Percentiles rank a stretch among this genome's conserved stretches.
Conservation (phyloP, 2,329 filamentous ascomycete genomes). For the Cladosporium sp. region DNA sequence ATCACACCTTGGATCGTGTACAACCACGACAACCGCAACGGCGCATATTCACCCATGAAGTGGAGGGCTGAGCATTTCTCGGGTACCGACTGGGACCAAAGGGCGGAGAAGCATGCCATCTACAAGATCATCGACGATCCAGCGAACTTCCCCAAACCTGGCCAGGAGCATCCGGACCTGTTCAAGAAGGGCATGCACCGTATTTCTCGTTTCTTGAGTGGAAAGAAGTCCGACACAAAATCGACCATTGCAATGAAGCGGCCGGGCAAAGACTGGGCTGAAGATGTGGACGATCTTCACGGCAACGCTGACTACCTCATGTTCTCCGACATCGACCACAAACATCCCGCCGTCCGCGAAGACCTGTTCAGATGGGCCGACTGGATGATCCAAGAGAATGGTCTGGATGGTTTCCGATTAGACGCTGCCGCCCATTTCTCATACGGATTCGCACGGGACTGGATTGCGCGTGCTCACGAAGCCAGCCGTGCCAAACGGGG, state of each 20-base stretch:
- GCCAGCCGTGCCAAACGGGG: constrained; percentile 31
- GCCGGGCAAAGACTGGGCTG: constrained; percentile 56
- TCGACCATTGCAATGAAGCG: constrained; percentile 13
- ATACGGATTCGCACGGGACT: constrained; percentile 59
- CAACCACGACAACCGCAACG: constrained; percentile 54
- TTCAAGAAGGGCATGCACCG: constrained; percentile 19
- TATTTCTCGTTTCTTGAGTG: constrained; percentile 18
- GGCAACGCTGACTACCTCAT: constrained; percentile 66
- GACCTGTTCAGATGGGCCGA: constrained; percentile 62
- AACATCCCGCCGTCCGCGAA: constrained; percentile 54
- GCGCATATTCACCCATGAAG: constrained; percentile 54
- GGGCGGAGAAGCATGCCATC: constrained; percentile 52
- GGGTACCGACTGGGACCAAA: constrained; percentile 60
- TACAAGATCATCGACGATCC: constrained; percentile 54
- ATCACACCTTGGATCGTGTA: constrained; percentile 65
- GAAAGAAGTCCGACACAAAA: constrained; percentile 4
- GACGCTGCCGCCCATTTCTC: constrained; percentile 70
- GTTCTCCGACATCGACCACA: constrained; percentile 65
- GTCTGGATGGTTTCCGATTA: constrained; percentile 60
- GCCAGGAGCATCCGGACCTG: constrained; percentile 16
- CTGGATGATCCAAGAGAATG: constrained; percentile 58
- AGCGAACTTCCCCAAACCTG: constrained; percentile 24
- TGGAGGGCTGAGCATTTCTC: constrained; percentile 64
- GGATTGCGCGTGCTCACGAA: constrained; percentile 52
- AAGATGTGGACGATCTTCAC: constrained; percentile 55